phyloP scores from a whole-genome alignment of 2,329 filamentous ascomycete species.

The Leptographium wingfieldii region DNA sequence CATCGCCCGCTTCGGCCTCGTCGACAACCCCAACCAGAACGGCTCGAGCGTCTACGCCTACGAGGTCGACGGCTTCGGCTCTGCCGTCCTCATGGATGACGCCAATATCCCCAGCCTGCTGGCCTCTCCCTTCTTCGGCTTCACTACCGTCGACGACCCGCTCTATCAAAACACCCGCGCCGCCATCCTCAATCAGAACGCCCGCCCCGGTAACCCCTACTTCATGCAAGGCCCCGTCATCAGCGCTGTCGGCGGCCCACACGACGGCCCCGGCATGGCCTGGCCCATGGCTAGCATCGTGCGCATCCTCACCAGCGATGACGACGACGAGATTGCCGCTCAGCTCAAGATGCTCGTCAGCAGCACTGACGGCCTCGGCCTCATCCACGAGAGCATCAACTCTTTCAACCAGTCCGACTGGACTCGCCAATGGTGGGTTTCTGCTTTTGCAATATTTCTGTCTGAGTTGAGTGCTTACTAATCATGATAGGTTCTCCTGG shows the following conservation, averaged over 20 bases:
- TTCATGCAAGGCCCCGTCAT: conserved; percentile 43
- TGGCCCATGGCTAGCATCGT: conserved; percentile 85
- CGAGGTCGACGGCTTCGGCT: conserved; percentile 61
- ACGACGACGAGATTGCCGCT: conserved; percentile 60
- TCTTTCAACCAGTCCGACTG: conserved; percentile 40
- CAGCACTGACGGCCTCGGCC: conserved; percentile 56
- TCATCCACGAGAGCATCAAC: conserved; percentile 72
- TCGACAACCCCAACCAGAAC: conserved; percentile 18
- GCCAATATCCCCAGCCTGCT: conserved; percentile 54
- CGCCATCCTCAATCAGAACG: conserved; percentile 47
- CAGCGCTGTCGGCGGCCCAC: conserved; percentile 38
- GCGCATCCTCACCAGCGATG: conserved; percentile 63
- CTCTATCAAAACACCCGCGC: conserved; percentile 63
- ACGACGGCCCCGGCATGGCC: conserved; percentile 51
- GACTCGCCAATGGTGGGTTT: conserved; percentile 31
- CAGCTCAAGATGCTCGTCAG: conserved; percentile 53
- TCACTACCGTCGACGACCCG: conserved; percentile 40
- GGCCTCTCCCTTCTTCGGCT: conserved; percentile 48
- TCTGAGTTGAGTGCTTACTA: not conserved
- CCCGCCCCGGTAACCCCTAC: conserved; percentile 55
- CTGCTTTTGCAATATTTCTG: not conserved
- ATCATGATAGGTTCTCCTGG: conserved; percentile 63
- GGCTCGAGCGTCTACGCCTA: conserved; percentile 51
- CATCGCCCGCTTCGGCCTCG: conserved; percentile 31
- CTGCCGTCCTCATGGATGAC: conserved; percentile 49